Base-by-base conservation (phyloP, 306 rosid species). In the Vigna angularis region DNA sequence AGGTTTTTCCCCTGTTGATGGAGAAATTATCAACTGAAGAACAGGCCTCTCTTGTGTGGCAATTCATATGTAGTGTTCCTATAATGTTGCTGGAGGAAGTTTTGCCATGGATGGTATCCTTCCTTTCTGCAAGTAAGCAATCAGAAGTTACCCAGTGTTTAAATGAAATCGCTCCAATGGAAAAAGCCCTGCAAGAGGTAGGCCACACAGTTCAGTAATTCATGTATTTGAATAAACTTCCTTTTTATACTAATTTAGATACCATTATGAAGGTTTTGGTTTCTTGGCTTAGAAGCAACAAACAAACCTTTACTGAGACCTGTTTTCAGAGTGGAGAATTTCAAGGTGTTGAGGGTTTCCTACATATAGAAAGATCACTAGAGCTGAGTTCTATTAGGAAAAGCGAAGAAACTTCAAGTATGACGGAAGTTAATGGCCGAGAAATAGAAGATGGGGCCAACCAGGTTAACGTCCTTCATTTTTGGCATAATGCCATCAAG, bases 11-110 rank as follows among this genome's bases (percentile, higher is more conserved):
- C 26, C 75, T 86, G 84, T 83, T 95, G 84, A 72, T 89, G 72
- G 88, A 82, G 75, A 93, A 92, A 36, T 83, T 92, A 75, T 90
- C 93, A 47, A 56, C 81, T 0, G 67, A 77, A 76, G 96, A 89
- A 77, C 98, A 95, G 83, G 93, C 97, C 40, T 84, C 91, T 6
- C 93, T 95, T 70, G 90, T 91, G 83, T 95, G 98, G 98, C 88
- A 88, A 80, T 95, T 91, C 89, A 38, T 95, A 61, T 91, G 93
- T 74, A 93, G 91, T 82, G 87, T 95, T 77, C 98, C 98, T 53
- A 58, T 95, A 79, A 79, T 86, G 76, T 76, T 95, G 72, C 79
- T 92, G 70, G 91, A 91, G 88, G 88, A 92, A 65, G 34, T 89
- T 72, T 83, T 86, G 49, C 87, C 90, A 42, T 86, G 90, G 90